Conservation (phyloP, 768 basidiomycete genomes). For the Ramaria rubella region DNA sequence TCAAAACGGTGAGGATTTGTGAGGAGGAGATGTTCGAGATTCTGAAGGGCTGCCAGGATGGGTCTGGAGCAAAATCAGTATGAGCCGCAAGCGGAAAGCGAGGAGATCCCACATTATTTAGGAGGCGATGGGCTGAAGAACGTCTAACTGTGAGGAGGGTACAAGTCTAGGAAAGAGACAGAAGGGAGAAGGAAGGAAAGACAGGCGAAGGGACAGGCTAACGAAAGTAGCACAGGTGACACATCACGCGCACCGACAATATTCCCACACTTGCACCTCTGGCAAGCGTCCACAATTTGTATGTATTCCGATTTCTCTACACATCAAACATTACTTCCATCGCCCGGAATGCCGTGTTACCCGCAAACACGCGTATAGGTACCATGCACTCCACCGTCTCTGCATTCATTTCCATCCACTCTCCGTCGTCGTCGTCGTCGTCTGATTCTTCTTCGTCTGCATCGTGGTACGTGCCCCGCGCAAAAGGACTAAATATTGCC, state of each 20-base stretch:
- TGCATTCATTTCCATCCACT: slow-evolving; percentile 59
- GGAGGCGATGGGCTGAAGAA: neutral
- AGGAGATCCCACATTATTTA: neutral
- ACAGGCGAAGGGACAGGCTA: neutral
- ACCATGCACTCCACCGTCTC: slow-evolving; percentile 96
- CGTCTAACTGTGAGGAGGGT: neutral
- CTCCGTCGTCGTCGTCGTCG: slow-evolving; percentile 31
- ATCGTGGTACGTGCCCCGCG: slow-evolving; percentile 45
- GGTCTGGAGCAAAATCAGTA: slow-evolving; percentile 2
- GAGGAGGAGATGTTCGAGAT: slow-evolving; percentile 8
- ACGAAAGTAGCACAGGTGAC: slow-evolving; percentile 1
- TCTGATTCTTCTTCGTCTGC: slow-evolving; percentile 39
- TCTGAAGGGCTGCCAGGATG: slow-evolving; percentile 8
- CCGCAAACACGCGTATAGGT: slow-evolving; percentile 81
- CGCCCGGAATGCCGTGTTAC: slow-evolving; percentile 81
- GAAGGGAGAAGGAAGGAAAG: slow-evolving; percentile 1
- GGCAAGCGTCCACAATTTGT: neutral
- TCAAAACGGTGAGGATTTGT: slow-evolving; percentile 10
- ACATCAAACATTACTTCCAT: slow-evolving; percentile 75
- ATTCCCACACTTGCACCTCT: slow-evolving; percentile 1
- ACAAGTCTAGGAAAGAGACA: slow-evolving; percentile 10
- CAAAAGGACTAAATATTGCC: slow-evolving; percentile 3
- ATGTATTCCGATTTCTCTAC: slow-evolving; percentile 18
- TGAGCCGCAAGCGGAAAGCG: neutral
- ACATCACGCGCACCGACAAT: slow-evolving; percentile 3